Evolutionary conservation across 75 land plant species (phyloP), one percentile per base, ranked within the genome.

Genomic region (Cryptomeria japonica): DNA sequence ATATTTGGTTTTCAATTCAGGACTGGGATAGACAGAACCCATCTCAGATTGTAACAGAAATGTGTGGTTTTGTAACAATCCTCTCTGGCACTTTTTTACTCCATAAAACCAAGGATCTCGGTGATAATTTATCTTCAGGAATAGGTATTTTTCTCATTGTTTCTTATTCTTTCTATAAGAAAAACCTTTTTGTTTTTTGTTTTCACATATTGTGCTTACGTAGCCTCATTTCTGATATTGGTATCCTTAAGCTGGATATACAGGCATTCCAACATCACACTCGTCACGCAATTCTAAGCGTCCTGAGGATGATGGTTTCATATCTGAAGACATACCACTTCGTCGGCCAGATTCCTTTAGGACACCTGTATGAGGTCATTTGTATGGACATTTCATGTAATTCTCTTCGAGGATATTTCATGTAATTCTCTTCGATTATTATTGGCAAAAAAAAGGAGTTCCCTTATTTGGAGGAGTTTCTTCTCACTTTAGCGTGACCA

Each of bases 31-130:
- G 93, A 32, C 98, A 97, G 87, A 92, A 89, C 88, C 90, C 91
- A 34, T 85, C 92, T 80, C 91, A 91, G 87, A 96, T 97, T 47
- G 91, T 93, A 44, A 95, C 99, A 55, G 95, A 96, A 87, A 83
- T 97, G 72, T 97, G 99, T 91, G 99, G 98, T 9, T 96, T 97
- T 87, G 89, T 97, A 2, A 93, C 94, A 28, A 95, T 97, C 83
- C 92, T 97, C 5, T 90, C 97, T 68, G 99, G 98, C 70, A 96
- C 98, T 18, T 93, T 94, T 68, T 92, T 97, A 83, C 92, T 97
- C 72, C 98, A 97, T 86, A 86, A 88, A 36, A 96, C 98, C 10
- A 97, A 94, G 88, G 98, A 97, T 80, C 87, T 89, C 49, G 78
- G 84, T 79, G 93, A 93, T 70, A 83, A 79, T 51, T 53, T 87